Percentiles rank a stretch among this genome's conserved stretches.
Evolutionary conservation across 495 filamentous ascomycete genomes (phyloP).

Genomic region (Aspergillus bridgeri): DNA sequence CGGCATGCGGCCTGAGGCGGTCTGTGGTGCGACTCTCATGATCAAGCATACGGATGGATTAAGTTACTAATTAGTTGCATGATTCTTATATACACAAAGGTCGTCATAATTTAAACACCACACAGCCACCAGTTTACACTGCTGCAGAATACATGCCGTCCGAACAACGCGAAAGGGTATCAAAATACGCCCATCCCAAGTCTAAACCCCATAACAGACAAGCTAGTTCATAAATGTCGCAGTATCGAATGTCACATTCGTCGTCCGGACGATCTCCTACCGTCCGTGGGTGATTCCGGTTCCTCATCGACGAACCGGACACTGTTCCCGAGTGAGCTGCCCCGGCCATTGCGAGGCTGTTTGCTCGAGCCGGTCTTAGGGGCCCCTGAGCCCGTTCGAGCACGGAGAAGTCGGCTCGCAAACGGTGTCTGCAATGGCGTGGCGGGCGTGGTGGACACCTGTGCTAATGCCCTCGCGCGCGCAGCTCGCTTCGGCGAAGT

Average conservation of each 20-base stretch:
- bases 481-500: constrained; percentile 56
- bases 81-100: neutral
- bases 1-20: constrained; percentile 3
- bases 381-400: neutral
- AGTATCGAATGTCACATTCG: constrained; percentile 17
- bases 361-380: constrained; percentile 20
- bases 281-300: constrained; percentile 43
- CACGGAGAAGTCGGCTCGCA: constrained; percentile 41
- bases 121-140: neutral
- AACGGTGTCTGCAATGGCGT: constrained; percentile 46
- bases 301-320: constrained; percentile 47
- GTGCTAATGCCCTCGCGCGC: constrained; percentile 47
- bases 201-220: neutral
- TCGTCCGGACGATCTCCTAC: constrained; percentile 37
- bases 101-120: neutral
- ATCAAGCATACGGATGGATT: neutral
- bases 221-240: neutral
- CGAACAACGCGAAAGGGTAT: neutral
- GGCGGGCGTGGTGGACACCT: constrained; percentile 51
- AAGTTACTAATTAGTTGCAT: no score
- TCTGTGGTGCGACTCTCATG: neutral
- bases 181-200: neutral
- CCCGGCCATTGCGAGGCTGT: constrained; percentile 29
- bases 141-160: neutral
- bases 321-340: constrained; percentile 35